These are phyloP conservation scores for Trichothecium sympodiale DNA, from an alignment of 2,329 filamentous ascomycete genomes.

Conservation along the genomic window DNA sequence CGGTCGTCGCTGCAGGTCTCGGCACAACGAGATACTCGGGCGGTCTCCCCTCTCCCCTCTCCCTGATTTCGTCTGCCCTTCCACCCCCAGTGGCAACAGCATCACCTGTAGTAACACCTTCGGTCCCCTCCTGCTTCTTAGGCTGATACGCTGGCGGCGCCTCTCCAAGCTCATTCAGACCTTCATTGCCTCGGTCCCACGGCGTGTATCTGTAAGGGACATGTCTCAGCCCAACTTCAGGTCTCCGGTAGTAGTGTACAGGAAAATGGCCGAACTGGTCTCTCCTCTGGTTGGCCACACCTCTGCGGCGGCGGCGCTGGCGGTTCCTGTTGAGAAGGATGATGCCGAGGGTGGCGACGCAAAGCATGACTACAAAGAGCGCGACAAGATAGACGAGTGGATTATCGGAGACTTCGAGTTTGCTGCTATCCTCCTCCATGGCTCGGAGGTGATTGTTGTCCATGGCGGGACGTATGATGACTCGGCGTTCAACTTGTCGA, in stretches of 20 bases:
- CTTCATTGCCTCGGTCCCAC: slow-evolving; percentile 28
- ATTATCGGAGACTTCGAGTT: background rate
- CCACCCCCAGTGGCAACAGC: slow-evolving; percentile 4
- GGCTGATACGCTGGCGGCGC: slow-evolving; percentile 50
- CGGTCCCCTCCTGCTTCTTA: slow-evolving; percentile 13
- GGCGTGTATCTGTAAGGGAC: slow-evolving; percentile 7
- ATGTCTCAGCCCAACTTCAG: background rate
- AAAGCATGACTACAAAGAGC: slow-evolving; percentile 30
- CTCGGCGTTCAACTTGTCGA: no score
- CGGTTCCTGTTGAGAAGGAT: slow-evolving; percentile 31
- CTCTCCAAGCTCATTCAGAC: slow-evolving; percentile 51
- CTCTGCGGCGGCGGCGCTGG: slow-evolving; percentile 9
- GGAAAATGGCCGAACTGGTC: background rate
- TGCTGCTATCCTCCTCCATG: no score
- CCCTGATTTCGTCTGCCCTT: slow-evolving; percentile 11
- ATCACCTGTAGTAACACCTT: slow-evolving; percentile 3
- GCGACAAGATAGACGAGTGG: slow-evolving; percentile 19
- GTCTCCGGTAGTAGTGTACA: background rate
- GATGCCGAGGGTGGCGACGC: slow-evolving; percentile 26
- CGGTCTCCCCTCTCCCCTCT: slow-evolving; percentile 8
- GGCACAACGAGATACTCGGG: slow-evolving; percentile 18
- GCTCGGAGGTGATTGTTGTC: slow-evolving; percentile 3
- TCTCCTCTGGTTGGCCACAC: background rate
- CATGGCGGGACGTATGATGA: no score
- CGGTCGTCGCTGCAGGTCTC: slow-evolving; percentile 10